Evolutionary conservation across 208 protist genomes (phyloP), one percentile per base, ranked within the genome.

Genomic region (Wallacemonas rigidus): DNA sequence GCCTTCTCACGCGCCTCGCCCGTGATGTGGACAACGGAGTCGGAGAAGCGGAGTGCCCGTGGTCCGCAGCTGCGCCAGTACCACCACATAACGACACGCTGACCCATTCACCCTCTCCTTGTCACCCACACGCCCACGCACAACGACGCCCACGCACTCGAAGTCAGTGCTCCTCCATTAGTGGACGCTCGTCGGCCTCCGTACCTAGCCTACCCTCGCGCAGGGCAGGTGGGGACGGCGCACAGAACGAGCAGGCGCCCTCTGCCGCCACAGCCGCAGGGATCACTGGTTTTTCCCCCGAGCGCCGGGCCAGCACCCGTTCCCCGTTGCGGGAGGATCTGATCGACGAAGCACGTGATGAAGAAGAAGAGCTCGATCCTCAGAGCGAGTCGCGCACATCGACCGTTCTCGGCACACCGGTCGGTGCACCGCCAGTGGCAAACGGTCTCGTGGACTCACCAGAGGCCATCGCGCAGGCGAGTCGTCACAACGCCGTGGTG

Each of bases 1-100:
- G 75, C 3, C 62, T 95, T 8, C 55, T 95, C 41, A 15, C 9
- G 3, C 65, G 57, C 2, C 36, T 77, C 50, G 51, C 69, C 7
- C 38, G 65, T 2, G 74, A 58, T 5, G n/a, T 48, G 7, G 51
- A 61, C 3, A 48, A 50, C 55, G 39, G 44, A 5, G 58, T n/a
- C 54, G 26, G 11, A 7, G n/a, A 6, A 12, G 8, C 26, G 26
- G 26, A 26, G 26, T 26, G 26, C 26, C 26, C 0, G 26, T 26
- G 26, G 26, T 26, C 26, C 26, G 26, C 26, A 26, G 26, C 26
- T 26, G 26, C 26, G 26, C 26, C 26, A 26, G 26, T 26, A 26
- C 26, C 26, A 26, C 26, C 26, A 26, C 26, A 0, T 26, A 26
- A 26, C 26, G 26, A 26, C 26, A 26, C 26, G 26, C 26, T 26